Evolutionary conservation across 1,284 basidiomycete genomes (phyloP), one percentile per base, ranked within the genome.

Genomic region (Cerrena zonata): DNA sequence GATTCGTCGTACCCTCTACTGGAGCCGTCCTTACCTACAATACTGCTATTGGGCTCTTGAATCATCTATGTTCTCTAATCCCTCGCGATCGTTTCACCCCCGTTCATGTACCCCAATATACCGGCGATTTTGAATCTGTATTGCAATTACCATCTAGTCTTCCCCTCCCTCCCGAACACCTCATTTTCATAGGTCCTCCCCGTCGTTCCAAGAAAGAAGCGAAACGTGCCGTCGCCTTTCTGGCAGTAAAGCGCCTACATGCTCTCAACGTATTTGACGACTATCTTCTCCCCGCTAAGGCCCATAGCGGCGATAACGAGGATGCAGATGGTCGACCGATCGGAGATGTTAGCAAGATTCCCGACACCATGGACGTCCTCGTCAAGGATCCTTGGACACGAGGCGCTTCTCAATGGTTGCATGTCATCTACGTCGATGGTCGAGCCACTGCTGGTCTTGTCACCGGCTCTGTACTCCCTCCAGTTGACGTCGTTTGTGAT

Each of bases 11-110:
- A 10, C 74, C 78, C 3, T 73, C 78, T 1, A 87, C 86, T 2
- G 85, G 84, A 2, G 89, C 90, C 3, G 73, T 85, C 26, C 75
- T 92, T 41, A 89, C 87, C 0, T 91, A 89, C 61, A 80, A 81
- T 56, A 83, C 81, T 50, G 77, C 88, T 1, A 79, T 91, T 48
- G 71, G 73, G 23, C 69, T 91, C 21, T 72, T 94, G 51, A 77
- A 79, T 57, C 77, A 84, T 50, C 75, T 91, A 7, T 92, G 89
- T 62, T 75, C 84, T 4, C 73, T 89, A 10, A 82, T 92, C 40
- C 86, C 86, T 12, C 77, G 76, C 43, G 89, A 92, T 61, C 61
- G 69, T 22, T 91, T 82, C 61, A 88, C 86, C 0, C 73, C 76
- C 0, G 61, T 70, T 0, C 76, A 79, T 43, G 65, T 72, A 24